Evolutionary conservation across 768 basidiomycete genomes (phyloP).

Genomic region (Jaapia argillacea): DNA sequence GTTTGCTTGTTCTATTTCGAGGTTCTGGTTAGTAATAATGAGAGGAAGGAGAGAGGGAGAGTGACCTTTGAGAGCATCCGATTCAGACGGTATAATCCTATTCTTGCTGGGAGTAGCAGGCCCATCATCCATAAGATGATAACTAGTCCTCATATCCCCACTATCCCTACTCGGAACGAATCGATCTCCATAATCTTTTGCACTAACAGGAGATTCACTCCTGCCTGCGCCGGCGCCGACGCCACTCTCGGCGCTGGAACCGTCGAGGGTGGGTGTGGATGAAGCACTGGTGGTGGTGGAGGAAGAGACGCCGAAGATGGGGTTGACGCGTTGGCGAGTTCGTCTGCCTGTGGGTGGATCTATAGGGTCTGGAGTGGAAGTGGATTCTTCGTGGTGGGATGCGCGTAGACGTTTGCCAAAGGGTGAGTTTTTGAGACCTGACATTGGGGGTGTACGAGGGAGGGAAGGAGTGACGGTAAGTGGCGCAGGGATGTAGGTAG

Average conservation of each 20-base stretch:
- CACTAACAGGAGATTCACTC: slow-evolving; percentile 37
- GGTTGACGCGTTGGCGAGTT: slow-evolving; percentile 40
- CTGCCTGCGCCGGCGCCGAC: slow-evolving; percentile 31
- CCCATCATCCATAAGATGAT: slow-evolving; percentile 45
- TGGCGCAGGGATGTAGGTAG: too few relatives aligned
- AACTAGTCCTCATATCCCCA: slow-evolving; percentile 51
- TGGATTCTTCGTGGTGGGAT: slow-evolving; percentile 42
- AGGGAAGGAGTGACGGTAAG: too few relatives aligned
- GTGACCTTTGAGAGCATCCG: slow-evolving; percentile 33
- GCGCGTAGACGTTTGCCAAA: slow-evolving; percentile 79
- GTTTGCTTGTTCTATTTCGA: slow-evolving; percentile 66
- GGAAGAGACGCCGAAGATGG: slow-evolving; percentile 46
- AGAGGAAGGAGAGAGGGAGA: slow-evolving; percentile 1
- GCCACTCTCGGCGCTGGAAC: slow-evolving; percentile 41
- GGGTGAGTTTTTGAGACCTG: slow-evolving; percentile 74
- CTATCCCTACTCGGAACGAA: slow-evolving; percentile 56
- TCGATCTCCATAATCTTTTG: slow-evolving; percentile 38
- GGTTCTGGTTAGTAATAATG: slow-evolving; percentile 2
- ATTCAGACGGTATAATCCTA: slow-evolving; percentile 29
- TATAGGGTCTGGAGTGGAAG: too few relatives aligned
- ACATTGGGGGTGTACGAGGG: slow-evolving; percentile 46
- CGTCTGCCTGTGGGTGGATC: too few relatives aligned
- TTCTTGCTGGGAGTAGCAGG: slow-evolving; percentile 28
- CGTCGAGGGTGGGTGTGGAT: slow-evolving; percentile 49
- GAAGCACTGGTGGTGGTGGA: slow-evolving; percentile 25